Evolutionary conservation across 164 flowering plant genomes (phyloP).

Genomic region (Houttuynia cordata): DNA sequence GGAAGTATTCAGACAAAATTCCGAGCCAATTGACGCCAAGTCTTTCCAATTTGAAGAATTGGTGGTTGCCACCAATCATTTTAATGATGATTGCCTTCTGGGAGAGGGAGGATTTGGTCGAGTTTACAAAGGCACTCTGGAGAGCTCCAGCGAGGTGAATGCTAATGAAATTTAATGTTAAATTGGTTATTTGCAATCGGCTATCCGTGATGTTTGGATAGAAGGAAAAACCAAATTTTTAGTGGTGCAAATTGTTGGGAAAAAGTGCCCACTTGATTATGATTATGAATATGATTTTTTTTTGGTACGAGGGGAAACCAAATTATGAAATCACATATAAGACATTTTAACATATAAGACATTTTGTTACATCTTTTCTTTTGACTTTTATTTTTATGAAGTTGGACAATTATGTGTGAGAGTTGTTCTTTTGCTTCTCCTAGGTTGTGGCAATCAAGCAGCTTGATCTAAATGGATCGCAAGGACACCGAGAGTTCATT

Average conservation of each 20-base stretch:
- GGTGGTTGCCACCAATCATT: not conserved
- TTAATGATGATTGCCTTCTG: not conserved
- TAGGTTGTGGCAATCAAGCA: not conserved
- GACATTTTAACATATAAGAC: no score
- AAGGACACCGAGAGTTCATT: not conserved
- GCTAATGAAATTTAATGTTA: not conserved
- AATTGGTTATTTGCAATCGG: not conserved
- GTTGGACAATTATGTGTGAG: not conserved
- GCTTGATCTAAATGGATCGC: not conserved
- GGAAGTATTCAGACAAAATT: not conserved
- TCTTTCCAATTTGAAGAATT: not conserved
- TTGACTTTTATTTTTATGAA: no score
- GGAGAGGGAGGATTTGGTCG: slow-evolving; percentile 1
- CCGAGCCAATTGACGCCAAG: not conserved
- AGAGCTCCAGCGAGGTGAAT: not conserved
- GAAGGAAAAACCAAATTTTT: no score
- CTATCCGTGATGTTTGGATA: not conserved
- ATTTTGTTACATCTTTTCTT: no score
- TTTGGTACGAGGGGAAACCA: no score
- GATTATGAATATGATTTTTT: no score
- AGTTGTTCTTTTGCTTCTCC: not conserved
- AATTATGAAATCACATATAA: no score
- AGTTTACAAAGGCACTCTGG: not conserved
- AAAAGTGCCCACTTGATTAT: no score
- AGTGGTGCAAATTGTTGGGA: no score